Percentiles rank a stretch among this genome's conserved stretches.
Conservation (phyloP, 2,329 filamentous ascomycete species). For the Botrytis squamosa region DNA sequence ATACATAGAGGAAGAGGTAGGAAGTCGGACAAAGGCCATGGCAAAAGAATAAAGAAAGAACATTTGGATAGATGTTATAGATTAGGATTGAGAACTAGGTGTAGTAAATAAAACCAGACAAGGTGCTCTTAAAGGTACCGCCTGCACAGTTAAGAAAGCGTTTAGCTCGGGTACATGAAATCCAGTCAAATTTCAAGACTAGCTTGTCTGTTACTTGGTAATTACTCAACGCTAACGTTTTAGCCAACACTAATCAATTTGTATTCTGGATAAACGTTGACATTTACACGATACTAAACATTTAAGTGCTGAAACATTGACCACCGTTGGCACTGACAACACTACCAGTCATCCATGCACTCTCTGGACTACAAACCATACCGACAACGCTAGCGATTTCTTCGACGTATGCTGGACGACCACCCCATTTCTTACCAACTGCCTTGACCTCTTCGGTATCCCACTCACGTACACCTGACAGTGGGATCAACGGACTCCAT, state of each 20-base stretch:
- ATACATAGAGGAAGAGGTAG: not conserved
- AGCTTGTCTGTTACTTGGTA: not conserved
- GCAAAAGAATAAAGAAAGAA: not conserved
- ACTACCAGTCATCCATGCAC: slow-evolving; percentile 23
- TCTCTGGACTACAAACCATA: slow-evolving; percentile 24
- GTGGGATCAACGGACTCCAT: slow-evolving; percentile 21
- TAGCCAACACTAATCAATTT: not conserved
- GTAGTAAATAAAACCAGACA: not conserved
- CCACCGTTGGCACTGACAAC: slow-evolving; percentile 24
- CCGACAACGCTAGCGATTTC: slow-evolving; percentile 23
- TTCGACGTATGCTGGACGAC: slow-evolving; percentile 21
- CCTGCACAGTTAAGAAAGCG: too few species aligned
- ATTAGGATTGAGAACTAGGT: not conserved
- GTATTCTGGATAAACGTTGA: not conserved
- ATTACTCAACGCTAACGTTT: not conserved
- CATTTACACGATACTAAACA: not conserved
- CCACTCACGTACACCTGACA: slow-evolving; percentile 22
- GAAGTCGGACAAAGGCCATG: too few species aligned
- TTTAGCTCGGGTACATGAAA: too few species aligned
- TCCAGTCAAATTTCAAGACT: not conserved
- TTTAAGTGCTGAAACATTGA: slow-evolving; percentile 20
- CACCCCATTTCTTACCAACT: slow-evolving; percentile 20
- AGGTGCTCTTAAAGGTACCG: not conserved
- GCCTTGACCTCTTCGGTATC: slow-evolving; percentile 23
- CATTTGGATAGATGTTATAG: not conserved